phyloP scores from a whole-genome alignment of 352 stramenopile genomes.

The Phytophthora pluvialis region DNA sequence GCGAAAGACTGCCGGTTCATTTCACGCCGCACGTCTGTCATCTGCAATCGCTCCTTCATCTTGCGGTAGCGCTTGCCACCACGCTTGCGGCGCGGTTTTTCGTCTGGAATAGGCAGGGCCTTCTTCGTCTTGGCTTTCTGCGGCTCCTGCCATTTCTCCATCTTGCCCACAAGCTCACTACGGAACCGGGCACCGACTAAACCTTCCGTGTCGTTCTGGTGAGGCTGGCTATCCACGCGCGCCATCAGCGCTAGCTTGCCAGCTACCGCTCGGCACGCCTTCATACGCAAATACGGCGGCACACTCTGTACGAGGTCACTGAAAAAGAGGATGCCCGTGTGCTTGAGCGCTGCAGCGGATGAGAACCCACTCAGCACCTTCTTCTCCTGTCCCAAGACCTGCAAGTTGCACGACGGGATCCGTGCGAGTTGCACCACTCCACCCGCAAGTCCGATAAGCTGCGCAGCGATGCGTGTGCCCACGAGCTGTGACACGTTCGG shows the following conservation, averaged over 20 bases:
- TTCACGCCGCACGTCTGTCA: slow-evolving; percentile 98
- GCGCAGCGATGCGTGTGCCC: slow-evolving; percentile 94
- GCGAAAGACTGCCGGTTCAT: slow-evolving; percentile 96
- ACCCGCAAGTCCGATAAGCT: slow-evolving; percentile 95
- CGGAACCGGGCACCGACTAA: slow-evolving; percentile 87
- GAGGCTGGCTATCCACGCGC: slow-evolving; percentile 92
- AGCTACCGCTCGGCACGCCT: slow-evolving; percentile 93
- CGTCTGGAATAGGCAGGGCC: slow-evolving; percentile 95
- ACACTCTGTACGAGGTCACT: slow-evolving; percentile 93
- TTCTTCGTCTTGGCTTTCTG: slow-evolving; percentile 98
- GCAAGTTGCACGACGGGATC: slow-evolving; percentile 98
- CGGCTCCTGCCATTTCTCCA: slow-evolving; percentile 98
- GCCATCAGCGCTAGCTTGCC: slow-evolving; percentile 92
- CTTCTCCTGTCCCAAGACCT: slow-evolving; percentile 96
- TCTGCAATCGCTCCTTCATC: slow-evolving; percentile 97
- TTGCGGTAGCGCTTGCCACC: slow-evolving; percentile 94
- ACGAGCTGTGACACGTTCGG: slow-evolving; percentile 95
- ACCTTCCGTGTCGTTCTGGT: slow-evolving; percentile 69
- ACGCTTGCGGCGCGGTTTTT: slow-evolving; percentile 95
- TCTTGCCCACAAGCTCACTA: slow-evolving; percentile 93
- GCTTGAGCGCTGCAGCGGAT: slow-evolving; percentile 80
- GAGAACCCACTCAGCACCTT: slow-evolving; percentile 92
- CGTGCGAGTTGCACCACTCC: slow-evolving; percentile 93
- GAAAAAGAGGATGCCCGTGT: slow-evolving; percentile 95
- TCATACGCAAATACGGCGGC: slow-evolving; percentile 94